Evolutionary conservation across 2,329 filamentous ascomycete genomes (phyloP).

Genomic region (Fusarium pseudocircinatum): DNA sequence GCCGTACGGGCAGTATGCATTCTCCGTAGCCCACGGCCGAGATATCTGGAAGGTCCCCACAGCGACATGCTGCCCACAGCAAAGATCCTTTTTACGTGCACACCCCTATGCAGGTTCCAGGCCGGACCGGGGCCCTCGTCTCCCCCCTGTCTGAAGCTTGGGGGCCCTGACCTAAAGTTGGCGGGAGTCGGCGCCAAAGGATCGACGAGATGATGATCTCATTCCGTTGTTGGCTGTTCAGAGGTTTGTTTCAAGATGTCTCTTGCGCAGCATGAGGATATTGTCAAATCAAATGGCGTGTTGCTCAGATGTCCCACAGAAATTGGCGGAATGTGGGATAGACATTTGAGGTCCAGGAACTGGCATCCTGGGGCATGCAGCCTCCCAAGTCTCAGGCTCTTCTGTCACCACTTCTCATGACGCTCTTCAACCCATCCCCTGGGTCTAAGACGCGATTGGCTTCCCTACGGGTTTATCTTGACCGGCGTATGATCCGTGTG

Average conservation of each 20-base stretch:
- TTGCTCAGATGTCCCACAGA: conserved; percentile 23
- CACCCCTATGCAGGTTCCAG: conserved; percentile 28
- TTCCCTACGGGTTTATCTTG: conserved; percentile 32
- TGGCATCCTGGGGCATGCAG: conserved; percentile 29
- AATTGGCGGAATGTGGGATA: conserved; percentile 35
- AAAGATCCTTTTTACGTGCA: conserved; percentile 22
- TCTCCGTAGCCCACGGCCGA: conserved; percentile 39
- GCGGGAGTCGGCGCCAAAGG: conserved; percentile 43
- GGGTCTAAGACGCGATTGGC: conserved; percentile 35
- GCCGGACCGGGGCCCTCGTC: conserved; percentile 10
- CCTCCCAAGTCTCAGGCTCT: conserved; percentile 22
- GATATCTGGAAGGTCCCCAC: conserved; percentile 38
- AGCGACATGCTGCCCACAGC: conserved; percentile 21
- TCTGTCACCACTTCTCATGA: conserved; percentile 32
- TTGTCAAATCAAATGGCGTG: conserved; percentile 35
- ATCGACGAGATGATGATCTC: conserved; percentile 46
- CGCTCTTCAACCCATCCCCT: conserved; percentile 34
- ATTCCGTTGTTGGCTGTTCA: conserved; percentile 42
- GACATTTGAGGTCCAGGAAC: conserved; percentile 14
- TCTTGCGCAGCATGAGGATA: conserved; percentile 18
- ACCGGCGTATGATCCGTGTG: conserved; percentile 6
- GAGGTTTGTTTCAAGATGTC: conserved; percentile 45
- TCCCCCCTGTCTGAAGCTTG: conserved; percentile 31
- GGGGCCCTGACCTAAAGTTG: conserved; percentile 39
- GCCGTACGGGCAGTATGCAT: conserved; percentile 28